Evolutionary conservation across 129 eudicot genomes (phyloP).

Genomic region (Sambucus nigra): DNA sequence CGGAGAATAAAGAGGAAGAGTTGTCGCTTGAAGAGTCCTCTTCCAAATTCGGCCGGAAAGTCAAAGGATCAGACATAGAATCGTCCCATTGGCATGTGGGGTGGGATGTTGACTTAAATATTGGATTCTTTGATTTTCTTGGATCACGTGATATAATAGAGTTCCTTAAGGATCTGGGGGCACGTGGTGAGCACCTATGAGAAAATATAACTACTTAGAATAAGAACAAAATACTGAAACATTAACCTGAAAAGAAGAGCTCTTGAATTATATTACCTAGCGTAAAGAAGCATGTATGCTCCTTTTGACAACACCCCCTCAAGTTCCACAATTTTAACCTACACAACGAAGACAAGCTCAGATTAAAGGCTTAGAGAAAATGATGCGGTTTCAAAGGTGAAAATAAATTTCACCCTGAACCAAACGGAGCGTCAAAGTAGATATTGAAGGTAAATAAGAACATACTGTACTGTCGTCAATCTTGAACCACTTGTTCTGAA

Average conservation of each 20-base stretch:
- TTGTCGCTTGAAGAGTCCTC: slow-evolving; percentile 60
- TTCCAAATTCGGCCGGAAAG: slow-evolving; percentile 20
- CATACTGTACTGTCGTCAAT: slow-evolving; percentile 74
- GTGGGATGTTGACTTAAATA: slow-evolving; percentile 18
- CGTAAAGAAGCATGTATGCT: slow-evolving; percentile 90
- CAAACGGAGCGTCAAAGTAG: too few relatives aligned
- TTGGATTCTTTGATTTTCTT: slow-evolving; percentile 19
- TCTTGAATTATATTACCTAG: slow-evolving; percentile 36
- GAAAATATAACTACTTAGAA: background rate
- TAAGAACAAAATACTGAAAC: background rate
- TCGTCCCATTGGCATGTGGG: slow-evolving; percentile 3
- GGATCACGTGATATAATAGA: slow-evolving; percentile 33
- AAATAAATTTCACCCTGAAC: too few relatives aligned
- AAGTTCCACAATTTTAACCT: slow-evolving; percentile 72
- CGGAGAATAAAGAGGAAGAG: slow-evolving; percentile 54
- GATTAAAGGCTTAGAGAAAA: background rate
- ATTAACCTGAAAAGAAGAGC: background rate
- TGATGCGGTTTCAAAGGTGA: background rate
- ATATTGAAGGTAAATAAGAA: background rate
- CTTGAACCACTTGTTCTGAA: slow-evolving; percentile 70
- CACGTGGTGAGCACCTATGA: slow-evolving; percentile 80
- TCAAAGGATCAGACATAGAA: slow-evolving; percentile 9
- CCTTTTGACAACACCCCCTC: slow-evolving; percentile 55
- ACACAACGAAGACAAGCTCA: slow-evolving; percentile 6
- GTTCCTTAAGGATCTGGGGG: slow-evolving; percentile 62